A percentile compares a stretch with the other conserved stretches of the same genome.
These are phyloP conservation scores for Ploettnerulaceae sp. DNA, from an alignment of 2,329 filamentous ascomycete genomes.

Conservation along the genomic window DNA sequence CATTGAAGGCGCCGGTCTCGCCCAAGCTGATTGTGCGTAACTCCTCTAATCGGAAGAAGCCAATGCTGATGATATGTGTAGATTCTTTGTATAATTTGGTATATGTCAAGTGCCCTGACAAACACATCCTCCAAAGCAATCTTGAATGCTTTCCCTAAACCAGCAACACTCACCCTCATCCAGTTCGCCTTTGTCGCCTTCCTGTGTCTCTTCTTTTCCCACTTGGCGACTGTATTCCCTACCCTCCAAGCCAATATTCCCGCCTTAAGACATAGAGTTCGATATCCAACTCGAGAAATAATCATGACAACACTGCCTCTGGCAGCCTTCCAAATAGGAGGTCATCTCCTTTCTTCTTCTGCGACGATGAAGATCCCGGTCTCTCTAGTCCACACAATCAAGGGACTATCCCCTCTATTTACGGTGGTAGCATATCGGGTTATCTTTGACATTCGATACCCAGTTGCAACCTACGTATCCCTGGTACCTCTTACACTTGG, in stretches of 20 bases:
- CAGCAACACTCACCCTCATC: slow-evolving; percentile 83
- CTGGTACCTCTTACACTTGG: slow-evolving; percentile 86
- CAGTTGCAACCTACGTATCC: slow-evolving; percentile 79
- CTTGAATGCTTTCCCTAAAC: slow-evolving; percentile 83
- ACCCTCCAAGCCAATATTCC: slow-evolving; percentile 66
- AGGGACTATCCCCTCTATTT: slow-evolving; percentile 91
- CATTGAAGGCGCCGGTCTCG: slow-evolving; percentile 84
- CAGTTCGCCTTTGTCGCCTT: slow-evolving; percentile 92
- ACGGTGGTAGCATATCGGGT: slow-evolving; percentile 91
- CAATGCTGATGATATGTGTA: slow-evolving; percentile 40
- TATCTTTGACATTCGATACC: slow-evolving; percentile 85
- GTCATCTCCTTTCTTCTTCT: slow-evolving; percentile 89
- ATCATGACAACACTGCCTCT: slow-evolving; percentile 85
- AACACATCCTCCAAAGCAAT: slow-evolving; percentile 99
- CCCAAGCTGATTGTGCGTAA: slow-evolving; percentile 74
- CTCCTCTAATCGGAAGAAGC: slow-evolving; percentile 3
- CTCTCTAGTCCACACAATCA: slow-evolving; percentile 96
- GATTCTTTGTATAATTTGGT: slow-evolving; percentile 87
- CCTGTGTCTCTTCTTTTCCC: slow-evolving; percentile 78
- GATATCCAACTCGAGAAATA: slow-evolving; percentile 73
- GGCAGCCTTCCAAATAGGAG: slow-evolving; percentile 86
- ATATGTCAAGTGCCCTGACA: slow-evolving; percentile 88
- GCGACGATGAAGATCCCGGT: slow-evolving; percentile 94
- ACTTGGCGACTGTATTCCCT: slow-evolving; percentile 69
- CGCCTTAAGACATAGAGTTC: slow-evolving; percentile 78